Evolutionary conservation across 2,329 filamentous ascomycete species (phyloP).

Genomic region (Arachnopeziza araneosa): DNA sequence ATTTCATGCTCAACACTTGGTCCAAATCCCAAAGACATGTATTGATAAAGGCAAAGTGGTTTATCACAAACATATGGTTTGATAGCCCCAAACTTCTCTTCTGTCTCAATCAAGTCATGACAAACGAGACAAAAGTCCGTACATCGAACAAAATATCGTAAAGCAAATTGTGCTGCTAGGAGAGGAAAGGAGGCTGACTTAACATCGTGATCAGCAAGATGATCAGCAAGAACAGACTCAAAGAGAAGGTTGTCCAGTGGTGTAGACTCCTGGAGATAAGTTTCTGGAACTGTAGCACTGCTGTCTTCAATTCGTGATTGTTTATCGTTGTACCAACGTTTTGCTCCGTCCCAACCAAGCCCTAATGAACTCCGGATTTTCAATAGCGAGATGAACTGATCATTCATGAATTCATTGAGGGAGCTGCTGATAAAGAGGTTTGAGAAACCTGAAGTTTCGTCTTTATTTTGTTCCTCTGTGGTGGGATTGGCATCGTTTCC

Average conservation of each 20-base stretch:
- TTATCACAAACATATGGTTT: slow-evolving; percentile 76
- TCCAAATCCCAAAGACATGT: slow-evolving; percentile 79
- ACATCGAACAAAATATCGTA: slow-evolving; percentile 73
- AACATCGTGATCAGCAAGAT: slow-evolving; percentile 24
- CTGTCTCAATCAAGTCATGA: slow-evolving; percentile 54
- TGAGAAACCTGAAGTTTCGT: slow-evolving; percentile 36
- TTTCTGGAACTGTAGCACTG: neutral
- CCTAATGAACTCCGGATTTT: slow-evolving; percentile 48
- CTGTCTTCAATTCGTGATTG: slow-evolving; percentile 7
- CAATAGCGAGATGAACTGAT: slow-evolving; percentile 57
- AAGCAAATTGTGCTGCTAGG: slow-evolving; percentile 65
- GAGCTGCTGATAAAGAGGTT: slow-evolving; percentile 67
- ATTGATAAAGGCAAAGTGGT: slow-evolving; percentile 77
- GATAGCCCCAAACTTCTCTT: slow-evolving; percentile 59
- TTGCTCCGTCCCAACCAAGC: slow-evolving; percentile 64
- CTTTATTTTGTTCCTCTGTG: neutral
- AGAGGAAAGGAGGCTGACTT: slow-evolving; percentile 46
- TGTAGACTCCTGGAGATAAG: slow-evolving; percentile 14
- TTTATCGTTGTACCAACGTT: slow-evolving; percentile 22
- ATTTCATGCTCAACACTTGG: slow-evolving; percentile 84
- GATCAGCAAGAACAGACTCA: slow-evolving; percentile 27
- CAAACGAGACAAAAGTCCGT: slow-evolving; percentile 86
- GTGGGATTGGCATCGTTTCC: slow-evolving; percentile 2
- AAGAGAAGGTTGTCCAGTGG: slow-evolving; percentile 12
- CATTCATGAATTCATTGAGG: slow-evolving; percentile 61